Conservation (phyloP, 352 stramenopile species). For the Globisporangium spiculum region DNA sequence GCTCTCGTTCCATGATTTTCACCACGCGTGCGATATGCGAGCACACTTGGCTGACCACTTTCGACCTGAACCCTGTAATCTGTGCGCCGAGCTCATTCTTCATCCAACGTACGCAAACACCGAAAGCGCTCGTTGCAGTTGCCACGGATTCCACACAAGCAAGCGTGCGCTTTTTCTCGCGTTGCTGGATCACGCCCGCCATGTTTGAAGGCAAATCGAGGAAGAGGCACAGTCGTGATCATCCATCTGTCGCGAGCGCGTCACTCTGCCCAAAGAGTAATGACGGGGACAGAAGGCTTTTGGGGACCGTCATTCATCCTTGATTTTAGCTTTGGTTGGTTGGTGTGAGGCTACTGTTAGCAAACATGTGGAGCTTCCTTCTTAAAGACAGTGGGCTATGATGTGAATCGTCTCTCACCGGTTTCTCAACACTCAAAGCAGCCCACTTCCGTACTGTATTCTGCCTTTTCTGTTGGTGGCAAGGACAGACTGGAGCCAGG, state of each 20-base stretch:
- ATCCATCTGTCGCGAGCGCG: not conserved
- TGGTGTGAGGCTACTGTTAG: no score
- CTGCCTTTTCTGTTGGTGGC: not conserved
- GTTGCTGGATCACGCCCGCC: no score
- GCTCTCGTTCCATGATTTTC: constrained; percentile 35
- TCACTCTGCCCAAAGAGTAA: not conserved
- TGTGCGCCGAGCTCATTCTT: constrained; percentile 42
- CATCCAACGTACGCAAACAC: not conserved
- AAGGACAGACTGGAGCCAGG: not conserved
- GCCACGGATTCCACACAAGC: no score
- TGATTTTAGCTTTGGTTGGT: not conserved
- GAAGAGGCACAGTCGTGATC: not conserved
- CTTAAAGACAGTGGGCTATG: not conserved
- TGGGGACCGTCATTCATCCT: not conserved
- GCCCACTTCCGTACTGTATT: not conserved
- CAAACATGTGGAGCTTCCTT: not conserved
- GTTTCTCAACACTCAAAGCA: not conserved
- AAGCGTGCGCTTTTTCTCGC: no score
- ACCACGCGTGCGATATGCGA: constrained; percentile 45
- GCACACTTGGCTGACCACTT: constrained; percentile 50
- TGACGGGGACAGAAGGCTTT: not conserved
- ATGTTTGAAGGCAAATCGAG: not conserved
- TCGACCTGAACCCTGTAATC: constrained; percentile 46
- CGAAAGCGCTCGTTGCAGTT: not conserved
- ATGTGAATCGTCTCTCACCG: not conserved